Evolutionary conservation across 2,329 filamentous ascomycete genomes (phyloP).

Genomic region (Calonectria henricotiae): DNA sequence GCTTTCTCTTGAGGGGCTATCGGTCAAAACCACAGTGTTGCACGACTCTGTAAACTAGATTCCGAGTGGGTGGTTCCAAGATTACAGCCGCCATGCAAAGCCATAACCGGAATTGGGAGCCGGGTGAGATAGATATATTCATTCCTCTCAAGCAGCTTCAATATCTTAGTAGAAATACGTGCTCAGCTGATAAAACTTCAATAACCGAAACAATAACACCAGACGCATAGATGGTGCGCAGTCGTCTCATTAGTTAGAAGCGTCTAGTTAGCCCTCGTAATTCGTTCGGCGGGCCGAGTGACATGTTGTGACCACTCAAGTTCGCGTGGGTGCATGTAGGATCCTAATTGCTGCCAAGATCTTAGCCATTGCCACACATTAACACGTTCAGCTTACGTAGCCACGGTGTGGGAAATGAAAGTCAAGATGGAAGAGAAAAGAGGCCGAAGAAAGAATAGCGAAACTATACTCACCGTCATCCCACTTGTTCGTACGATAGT

Average conservation of each 20-base stretch:
- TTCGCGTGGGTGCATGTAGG: slow-evolving; percentile 18
- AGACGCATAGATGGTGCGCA: background rate
- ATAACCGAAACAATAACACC: background rate
- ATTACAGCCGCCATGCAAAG: background rate
- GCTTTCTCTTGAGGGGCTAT: background rate
- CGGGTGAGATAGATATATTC: slow-evolving; percentile 10
- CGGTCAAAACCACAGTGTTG: background rate
- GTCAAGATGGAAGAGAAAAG: too few species aligned
- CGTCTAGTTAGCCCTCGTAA: background rate
- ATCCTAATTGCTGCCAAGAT: slow-evolving; percentile 37
- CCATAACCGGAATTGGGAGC: background rate
- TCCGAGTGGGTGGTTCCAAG: background rate
- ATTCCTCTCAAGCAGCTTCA: background rate
- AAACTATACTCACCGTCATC: slow-evolving; percentile 41
- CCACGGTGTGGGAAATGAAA: background rate
- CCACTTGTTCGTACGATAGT: slow-evolving; percentile 52
- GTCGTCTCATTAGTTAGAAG: background rate
- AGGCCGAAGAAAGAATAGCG: too few species aligned
- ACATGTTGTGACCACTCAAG: background rate
- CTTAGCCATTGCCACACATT: slow-evolving; percentile 38
- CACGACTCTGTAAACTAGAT: background rate
- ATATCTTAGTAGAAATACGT: slow-evolving; percentile 9
- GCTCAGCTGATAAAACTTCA: background rate
- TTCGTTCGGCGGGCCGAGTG: background rate
- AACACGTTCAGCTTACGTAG: slow-evolving; percentile 1